Evolutionary conservation across 331 rosid species (phyloP), one percentile per base, ranked within the genome.

Genomic region (Malus hybrid): DNA sequence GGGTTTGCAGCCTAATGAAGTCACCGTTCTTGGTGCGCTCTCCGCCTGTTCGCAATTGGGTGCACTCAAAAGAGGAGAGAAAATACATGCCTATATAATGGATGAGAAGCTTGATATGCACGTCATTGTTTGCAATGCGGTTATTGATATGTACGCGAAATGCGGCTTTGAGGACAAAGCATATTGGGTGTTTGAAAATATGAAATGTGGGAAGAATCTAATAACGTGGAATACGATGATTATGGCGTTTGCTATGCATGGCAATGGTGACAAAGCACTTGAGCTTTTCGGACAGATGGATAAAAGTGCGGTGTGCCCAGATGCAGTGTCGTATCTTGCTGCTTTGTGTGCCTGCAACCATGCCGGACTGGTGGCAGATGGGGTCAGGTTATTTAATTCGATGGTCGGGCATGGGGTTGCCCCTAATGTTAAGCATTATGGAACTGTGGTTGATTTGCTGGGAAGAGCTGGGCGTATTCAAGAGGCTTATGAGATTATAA

Each of bases 31-130:
- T 0, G 96, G 93, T 0, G 90, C 84, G 4, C 93, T 93, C 1
- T 89, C 86, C 1, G 91, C 96, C 18, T 91, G 97, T 82, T 88
- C 94, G 0, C 96, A 93, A 73, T 72, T 93, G 89, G 93, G 98
- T 71, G 93, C 96, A 67, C 22, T 83, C 62, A 83, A 79, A 68
- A 87, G 80, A 50, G 97, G 97, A 0, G 86, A 87, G 69, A 78
- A 76, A 56, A 48, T 91, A 74, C 94, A 86, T 66, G 64, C 33
- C 19, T 91, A 83, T 61, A 73, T 91, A 60, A 63, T 76, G 77
- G 82, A 85, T 33, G 87, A 77, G 80, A 85, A 82, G 78, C 75
- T 93, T 33, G 93, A 90, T 70, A 60, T 10, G 71, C 76, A 76
- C 73, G 93, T 86, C 61, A 83, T 85, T 65, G 98, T 91, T 74